Conservation (phyloP, 2,329 filamentous ascomycete species). For the Cercospora sp. region DNA sequence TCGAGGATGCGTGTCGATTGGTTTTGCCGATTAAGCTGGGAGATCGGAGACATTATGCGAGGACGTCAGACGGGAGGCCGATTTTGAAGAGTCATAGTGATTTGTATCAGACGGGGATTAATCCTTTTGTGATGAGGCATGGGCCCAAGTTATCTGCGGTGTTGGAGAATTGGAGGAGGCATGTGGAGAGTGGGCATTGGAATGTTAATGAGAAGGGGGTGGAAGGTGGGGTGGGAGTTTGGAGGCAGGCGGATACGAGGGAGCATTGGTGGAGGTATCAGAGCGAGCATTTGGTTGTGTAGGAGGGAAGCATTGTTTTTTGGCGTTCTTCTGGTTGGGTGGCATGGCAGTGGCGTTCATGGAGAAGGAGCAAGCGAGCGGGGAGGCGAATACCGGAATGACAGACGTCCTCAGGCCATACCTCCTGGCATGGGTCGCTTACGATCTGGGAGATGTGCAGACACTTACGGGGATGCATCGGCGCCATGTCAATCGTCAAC, state of each 20-base stretch:
- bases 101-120: constrained; percentile 38
- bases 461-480: not conserved
- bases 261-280: constrained; percentile 39
- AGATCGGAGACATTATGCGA: constrained; percentile 32
- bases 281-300: constrained; percentile 32
- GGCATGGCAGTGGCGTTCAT: not conserved
- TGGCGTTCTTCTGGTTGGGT: not conserved
- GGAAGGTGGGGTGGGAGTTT: constrained; percentile 35
- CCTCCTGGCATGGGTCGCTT: not conserved
- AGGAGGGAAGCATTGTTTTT: not conserved
- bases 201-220: constrained; percentile 36
- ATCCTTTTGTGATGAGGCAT: constrained; percentile 38
- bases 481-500: not conserved
- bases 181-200: constrained; percentile 39
- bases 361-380: too few species aligned
- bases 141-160: constrained; percentile 37
- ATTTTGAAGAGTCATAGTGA: constrained; percentile 36
- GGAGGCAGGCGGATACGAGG: constrained; percentile 38
- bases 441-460: not conserved
- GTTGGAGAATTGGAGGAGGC: constrained; percentile 37
- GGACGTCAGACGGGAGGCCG: constrained; percentile 35
- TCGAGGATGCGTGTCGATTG: constrained; percentile 39
- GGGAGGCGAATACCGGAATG: not conserved
- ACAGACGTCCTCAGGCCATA: not conserved
- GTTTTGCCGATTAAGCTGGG: constrained; percentile 37